These are phyloP conservation scores for Botrytis fabae DNA, from an alignment of 2,329 filamentous ascomycete genomes.

Conservation along the genomic window DNA sequence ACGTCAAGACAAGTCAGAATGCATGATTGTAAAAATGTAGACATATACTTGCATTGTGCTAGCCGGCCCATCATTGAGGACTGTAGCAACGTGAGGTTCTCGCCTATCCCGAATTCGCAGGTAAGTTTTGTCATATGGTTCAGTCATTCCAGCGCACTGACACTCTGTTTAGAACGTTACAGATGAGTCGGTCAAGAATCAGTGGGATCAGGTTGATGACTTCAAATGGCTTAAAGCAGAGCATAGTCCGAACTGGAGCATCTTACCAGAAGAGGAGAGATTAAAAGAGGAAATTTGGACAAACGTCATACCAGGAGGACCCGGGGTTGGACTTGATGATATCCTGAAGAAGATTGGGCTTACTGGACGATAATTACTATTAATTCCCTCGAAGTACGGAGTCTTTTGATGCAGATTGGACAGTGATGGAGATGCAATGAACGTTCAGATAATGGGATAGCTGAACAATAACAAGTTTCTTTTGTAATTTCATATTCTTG, in stretches of 20 bases:
- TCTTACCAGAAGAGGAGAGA: conserved; percentile 61
- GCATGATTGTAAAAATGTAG: conserved; percentile 79
- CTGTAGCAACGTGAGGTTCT: conserved; percentile 76
- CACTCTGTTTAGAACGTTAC: conserved; percentile 32
- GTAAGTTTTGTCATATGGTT: conserved; percentile 50
- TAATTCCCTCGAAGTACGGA: not conserved
- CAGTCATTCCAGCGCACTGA: conserved; percentile 20
- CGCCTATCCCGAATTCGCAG: conserved; percentile 68
- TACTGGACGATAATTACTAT: conserved; percentile 16
- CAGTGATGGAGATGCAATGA: not conserved
- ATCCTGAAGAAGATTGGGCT: conserved; percentile 57
- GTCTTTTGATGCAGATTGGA: not conserved
- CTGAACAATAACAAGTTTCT: not conserved
- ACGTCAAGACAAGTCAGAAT: conserved; percentile 86
- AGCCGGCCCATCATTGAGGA: conserved; percentile 94
- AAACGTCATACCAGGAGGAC: conserved; percentile 63
- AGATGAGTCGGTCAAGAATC: conserved; percentile 52
- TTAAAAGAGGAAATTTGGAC: conserved; percentile 68
- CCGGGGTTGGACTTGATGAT: conserved; percentile 62
- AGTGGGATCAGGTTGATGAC: conserved; percentile 91
- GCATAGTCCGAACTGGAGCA: conserved; percentile 83
- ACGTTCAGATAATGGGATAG: conserved; percentile 7
- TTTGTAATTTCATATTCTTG: not conserved
- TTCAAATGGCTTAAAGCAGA: conserved; percentile 95
- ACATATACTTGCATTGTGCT: conserved; percentile 78